Conservation (phyloP, 108 stramenopile genomes). For the Nitzschia sp. region DNA sequence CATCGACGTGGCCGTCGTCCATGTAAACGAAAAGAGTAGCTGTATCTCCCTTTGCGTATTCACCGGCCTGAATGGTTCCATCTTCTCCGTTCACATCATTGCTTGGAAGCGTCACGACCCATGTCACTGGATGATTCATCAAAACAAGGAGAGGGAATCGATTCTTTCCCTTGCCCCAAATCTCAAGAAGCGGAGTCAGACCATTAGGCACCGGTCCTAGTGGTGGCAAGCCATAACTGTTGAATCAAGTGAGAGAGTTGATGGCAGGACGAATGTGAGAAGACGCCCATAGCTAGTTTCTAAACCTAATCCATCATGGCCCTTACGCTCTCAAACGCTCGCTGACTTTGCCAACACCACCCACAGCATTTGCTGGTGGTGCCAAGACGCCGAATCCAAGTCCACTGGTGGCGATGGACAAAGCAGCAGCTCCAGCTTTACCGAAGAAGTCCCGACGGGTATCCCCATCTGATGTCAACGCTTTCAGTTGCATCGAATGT, state of each 20-base stretch:
- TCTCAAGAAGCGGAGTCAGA: constrained; percentile 81
- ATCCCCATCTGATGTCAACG: constrained; percentile 10
- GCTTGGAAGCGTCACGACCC: constrained; percentile 88
- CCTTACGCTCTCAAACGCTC: constrained; percentile 51
- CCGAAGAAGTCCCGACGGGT: constrained; percentile 73
- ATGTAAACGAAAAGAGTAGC: constrained; percentile 86
- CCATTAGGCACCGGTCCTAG: constrained; percentile 73
- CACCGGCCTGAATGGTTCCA: constrained; percentile 93
- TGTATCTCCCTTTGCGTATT: constrained; percentile 97
- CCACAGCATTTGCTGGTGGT: constrained; percentile 65
- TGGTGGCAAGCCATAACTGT: constrained; percentile 78
- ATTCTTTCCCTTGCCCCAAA: constrained; percentile 84
- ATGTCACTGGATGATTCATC: constrained; percentile 87
- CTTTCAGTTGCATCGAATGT: background rate
- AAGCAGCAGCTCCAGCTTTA: constrained; percentile 43
- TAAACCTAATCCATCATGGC: background rate
- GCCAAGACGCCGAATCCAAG: constrained; percentile 45
- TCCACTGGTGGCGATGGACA: constrained; percentile 45
- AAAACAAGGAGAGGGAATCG: constrained; percentile 86
- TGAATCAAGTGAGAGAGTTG: background rate
- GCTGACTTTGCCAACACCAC: constrained; percentile 76
- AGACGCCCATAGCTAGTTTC: background rate
- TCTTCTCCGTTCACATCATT: constrained; percentile 95
- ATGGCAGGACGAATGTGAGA: background rate
- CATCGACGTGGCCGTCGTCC: constrained; percentile 64